These are phyloP conservation scores for Nannochloris sp. DNA, from an alignment of 139 green algal genomes.

Conservation along the genomic window DNA sequence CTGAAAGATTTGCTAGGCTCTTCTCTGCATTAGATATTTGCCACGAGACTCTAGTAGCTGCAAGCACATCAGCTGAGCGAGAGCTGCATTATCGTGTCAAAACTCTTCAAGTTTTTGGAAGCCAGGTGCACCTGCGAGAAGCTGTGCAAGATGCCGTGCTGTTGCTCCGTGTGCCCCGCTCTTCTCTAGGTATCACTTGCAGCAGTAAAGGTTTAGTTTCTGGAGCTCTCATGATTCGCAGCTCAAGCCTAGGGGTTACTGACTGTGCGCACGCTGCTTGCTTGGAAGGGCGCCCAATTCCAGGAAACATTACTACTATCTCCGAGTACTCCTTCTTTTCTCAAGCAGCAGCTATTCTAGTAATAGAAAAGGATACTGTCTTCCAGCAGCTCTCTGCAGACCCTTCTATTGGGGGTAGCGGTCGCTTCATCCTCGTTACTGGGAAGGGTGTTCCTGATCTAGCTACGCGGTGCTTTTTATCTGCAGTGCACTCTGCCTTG, in stretches of 20 bases:
- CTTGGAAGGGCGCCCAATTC: slow-evolving; percentile 28
- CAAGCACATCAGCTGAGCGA: slow-evolving; percentile 44
- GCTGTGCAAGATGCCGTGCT: slow-evolving; percentile 52
- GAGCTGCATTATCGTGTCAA: slow-evolving; percentile 68
- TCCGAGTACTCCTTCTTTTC: slow-evolving; percentile 27
- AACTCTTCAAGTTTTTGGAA: slow-evolving; percentile 9
- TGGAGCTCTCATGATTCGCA: slow-evolving; percentile 41
- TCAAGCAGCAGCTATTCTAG: slow-evolving; percentile 40
- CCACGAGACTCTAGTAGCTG: slow-evolving; percentile 46
- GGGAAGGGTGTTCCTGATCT: slow-evolving; percentile 78
- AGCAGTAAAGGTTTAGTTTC: slow-evolving; percentile 52
- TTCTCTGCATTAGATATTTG: slow-evolving; percentile 42
- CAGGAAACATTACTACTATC: slow-evolving; percentile 50
- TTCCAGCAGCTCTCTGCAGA: slow-evolving; percentile 43
- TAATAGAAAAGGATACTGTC: slow-evolving; percentile 80
- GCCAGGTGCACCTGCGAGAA: slow-evolving; percentile 27
- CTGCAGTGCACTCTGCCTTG: slow-evolving; percentile 28
- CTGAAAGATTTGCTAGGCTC: slow-evolving; percentile 29
- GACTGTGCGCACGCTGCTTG: neutral
- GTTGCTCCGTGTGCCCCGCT: slow-evolving; percentile 54
- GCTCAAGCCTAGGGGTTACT: slow-evolving; percentile 38
- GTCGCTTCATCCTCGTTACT: slow-evolving; percentile 61
- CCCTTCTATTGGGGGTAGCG: slow-evolving; percentile 30
- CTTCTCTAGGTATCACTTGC: slow-evolving; percentile 49
- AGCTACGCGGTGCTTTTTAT: slow-evolving; percentile 57